Evolutionary conservation across 2,329 filamentous ascomycete genomes (phyloP).

Genomic region (Trichoderma sp.): DNA sequence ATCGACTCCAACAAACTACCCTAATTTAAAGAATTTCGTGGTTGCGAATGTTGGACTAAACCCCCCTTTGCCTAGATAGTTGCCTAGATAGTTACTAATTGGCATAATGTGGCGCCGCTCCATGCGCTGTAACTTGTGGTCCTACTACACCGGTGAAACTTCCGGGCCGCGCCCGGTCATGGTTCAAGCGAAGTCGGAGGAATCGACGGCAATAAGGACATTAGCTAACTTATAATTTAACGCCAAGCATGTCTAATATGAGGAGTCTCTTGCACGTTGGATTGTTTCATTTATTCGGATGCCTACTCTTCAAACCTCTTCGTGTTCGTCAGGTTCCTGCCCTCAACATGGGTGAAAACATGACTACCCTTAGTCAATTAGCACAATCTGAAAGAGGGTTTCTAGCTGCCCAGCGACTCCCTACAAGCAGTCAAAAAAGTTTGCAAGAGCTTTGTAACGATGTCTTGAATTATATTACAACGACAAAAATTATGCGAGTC

Average conservation of each 20-base stretch:
- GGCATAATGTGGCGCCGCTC: neutral
- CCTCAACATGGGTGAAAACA: neutral
- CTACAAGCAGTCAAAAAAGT: neutral
- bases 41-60: neutral
- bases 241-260: neutral
- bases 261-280: neutral
- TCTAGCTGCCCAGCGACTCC: neutral
- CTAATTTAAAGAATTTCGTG: neutral
- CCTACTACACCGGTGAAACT: neutral
- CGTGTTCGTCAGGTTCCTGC: neutral
- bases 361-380: neutral
- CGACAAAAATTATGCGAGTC: constrained; percentile 7
- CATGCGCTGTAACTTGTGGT: neutral
- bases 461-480: neutral
- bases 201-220: neutral
- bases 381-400: neutral
- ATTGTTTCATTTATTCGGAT: neutral
- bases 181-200: neutral
- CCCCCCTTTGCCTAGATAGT: neutral
- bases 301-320: neutral
- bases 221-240: neutral
- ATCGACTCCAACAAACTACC: neutral
- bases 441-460: constrained; percentile 2
- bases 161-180: neutral
- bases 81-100: neutral